Base-by-base conservation (phyloP, 805 yeast genomes). In the Candida silvicultrix region DNA sequence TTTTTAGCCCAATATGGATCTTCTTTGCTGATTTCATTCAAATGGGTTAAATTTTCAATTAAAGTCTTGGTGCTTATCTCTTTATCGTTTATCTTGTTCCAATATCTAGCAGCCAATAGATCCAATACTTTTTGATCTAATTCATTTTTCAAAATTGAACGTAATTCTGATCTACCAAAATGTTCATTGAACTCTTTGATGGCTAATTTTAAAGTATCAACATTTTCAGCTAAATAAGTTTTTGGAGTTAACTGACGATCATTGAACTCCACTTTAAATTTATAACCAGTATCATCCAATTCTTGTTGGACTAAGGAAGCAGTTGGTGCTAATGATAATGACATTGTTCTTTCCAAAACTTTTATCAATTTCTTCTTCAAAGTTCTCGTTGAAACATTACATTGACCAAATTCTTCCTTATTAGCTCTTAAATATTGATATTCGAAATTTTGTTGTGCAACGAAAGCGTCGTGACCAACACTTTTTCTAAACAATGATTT, bases 191-290 rank as follows among this genome's bases (percentile, higher is more conserved):
- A 77, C 51, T 92, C 97, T 62, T 94, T 92, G 48, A 92, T 82
- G 0, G 89, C 83, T 36, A 85, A 72, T 63, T 94, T 94, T 59
- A 95, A 73, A 42, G 85, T 70, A 64, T 94, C 99, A 31, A 94
- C 79, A 46, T 94, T 88, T 59, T 87, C 92, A 20, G 97, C 96
- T 55, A 94, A 73, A 60, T 94, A 94, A 48, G 95, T 88, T 58
- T 89, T 94, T 15, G 98, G 96, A 0, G 99, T 94, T 51, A 94
- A 72, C 32, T 85, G 87, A 45, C 97, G 78, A 65, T 94, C 99
- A 61, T 94, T 94, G 66, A 89, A 94, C 64, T 94, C 97, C 21
- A 94, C 99, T 63, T 94, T 94, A 69, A 89, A 94, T 61, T 84
- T 81, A 62, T 94, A 94, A 1, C 94, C 70, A 0, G 97, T 80